Conservation (phyloP, 352 stramenopile genomes). For the Thraustochytrium sp. region DNA sequence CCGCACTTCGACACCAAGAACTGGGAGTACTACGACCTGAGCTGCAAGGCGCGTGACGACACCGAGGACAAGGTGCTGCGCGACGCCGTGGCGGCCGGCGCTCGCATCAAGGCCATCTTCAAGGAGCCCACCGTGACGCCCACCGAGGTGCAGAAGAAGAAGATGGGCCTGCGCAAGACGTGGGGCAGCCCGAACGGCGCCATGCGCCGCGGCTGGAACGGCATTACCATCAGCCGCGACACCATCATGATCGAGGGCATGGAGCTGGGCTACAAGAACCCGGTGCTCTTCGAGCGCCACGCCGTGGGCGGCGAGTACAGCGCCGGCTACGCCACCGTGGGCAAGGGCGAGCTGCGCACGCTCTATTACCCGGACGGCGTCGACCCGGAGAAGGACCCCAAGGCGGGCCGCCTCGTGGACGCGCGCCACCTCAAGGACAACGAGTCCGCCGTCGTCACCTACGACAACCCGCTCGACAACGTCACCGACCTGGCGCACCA, state of each 20-base stretch:
- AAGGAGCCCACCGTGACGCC: slow-evolving; percentile 80
- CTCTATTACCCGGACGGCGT: slow-evolving; percentile 62
- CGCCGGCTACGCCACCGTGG: slow-evolving; percentile 67
- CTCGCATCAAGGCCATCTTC: slow-evolving; percentile 69
- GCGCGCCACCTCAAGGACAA: slow-evolving; percentile 68
- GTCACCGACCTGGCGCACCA: slow-evolving; percentile 67
- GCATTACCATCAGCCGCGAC: slow-evolving; percentile 73
- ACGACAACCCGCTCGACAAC: slow-evolving; percentile 79
- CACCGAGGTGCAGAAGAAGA: slow-evolving; percentile 61
- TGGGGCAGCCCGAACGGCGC: slow-evolving; percentile 70
- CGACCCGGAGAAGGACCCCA: slow-evolving; percentile 50
- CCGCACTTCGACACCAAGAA: slow-evolving; percentile 67
- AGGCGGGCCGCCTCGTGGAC: slow-evolving; percentile 64
- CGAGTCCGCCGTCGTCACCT: slow-evolving; percentile 72
- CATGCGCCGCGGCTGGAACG: slow-evolving; percentile 71
- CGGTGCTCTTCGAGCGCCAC: slow-evolving; percentile 74
- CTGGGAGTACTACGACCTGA: slow-evolving; percentile 71
- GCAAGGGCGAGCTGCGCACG: slow-evolving; percentile 64
- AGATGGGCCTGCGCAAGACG: slow-evolving; percentile 65
- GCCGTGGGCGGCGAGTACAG: slow-evolving; percentile 74
- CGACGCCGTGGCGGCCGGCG: slow-evolving; percentile 65
- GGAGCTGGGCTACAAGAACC: slow-evolving; percentile 71
- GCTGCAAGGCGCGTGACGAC: slow-evolving; percentile 63
- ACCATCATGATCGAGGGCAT: slow-evolving; percentile 79
- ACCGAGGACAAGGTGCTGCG: slow-evolving; percentile 67